phyloP scores from a whole-genome alignment of 306 rosid species.

The Prunus mume region DNA sequence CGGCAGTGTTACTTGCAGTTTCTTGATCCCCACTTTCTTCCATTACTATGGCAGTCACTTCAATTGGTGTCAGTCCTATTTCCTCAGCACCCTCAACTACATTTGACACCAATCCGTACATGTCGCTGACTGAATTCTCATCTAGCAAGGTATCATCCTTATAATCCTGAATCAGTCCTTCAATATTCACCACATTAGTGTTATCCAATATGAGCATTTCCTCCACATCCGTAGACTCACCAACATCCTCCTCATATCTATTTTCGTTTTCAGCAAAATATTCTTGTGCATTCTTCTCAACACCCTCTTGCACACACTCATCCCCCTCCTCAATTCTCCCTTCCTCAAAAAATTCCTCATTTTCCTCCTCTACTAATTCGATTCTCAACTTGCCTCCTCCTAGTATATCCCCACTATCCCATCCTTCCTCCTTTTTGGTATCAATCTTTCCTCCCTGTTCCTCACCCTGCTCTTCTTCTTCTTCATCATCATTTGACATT shows the following conservation, averaged over 20 bases:
- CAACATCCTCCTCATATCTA: conserved; percentile 1
- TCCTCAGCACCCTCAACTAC: conserved; percentile 23
- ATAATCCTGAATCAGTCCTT: conserved; percentile 12
- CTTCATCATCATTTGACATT: background rate
- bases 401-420: conserved; percentile 1
- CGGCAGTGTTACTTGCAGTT: conserved; percentile 23
- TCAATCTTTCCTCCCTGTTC: conserved; percentile 12
- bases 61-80: background rate
- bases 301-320: conserved; percentile 10
- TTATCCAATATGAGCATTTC: background rate
- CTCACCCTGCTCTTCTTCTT: conserved; percentile 1
- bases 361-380: conserved; percentile 22
- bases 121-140: background rate
- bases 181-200: background rate
- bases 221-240: background rate
- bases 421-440: conserved; percentile 13
- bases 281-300: conserved; percentile 1
- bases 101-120: background rate
- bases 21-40: conserved; percentile 32
- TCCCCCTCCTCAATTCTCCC: background rate
- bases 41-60: conserved; percentile 7
- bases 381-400: conserved; percentile 19
- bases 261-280: background rate
- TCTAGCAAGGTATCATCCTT: conserved; percentile 10
- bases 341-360: background rate